Base-by-base conservation (phyloP, 2,329 filamentous ascomycete genomes). In the Ascochyta viciae-villosae region DNA sequence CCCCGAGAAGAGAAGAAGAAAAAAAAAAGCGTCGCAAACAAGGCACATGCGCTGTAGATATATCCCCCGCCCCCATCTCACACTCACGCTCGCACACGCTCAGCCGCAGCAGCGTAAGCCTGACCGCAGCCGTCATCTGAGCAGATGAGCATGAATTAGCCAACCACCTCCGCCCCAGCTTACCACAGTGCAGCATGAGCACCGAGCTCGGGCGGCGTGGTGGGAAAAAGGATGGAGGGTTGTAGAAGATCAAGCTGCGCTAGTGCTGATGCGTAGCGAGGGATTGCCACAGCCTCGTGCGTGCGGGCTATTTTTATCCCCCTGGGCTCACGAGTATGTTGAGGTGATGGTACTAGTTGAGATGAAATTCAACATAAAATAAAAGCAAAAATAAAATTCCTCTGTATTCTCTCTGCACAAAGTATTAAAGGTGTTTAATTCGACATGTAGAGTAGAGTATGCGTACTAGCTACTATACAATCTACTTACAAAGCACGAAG, bases 91-190 rank as follows among this genome's bases (percentile, higher is more conserved):
- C 41, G 12, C 38, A 31, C 46, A 49, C 33, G 37, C 42, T 47
- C 51, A 54, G 51, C 51, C 51, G 39, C 51, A 54, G 39, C 33
- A 44, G n/a, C 35, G 51, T 49, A 54, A 44, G 51, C 41, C 41
- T 50, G 35, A 46, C 47, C 31, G 42, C 53, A 50, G 52, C 42
- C 23, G 41, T 37, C 16, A 15, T 15, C 12, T 10, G 19, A 19
- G 6, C 39, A 9, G 34, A 8, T 22, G 33, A 24, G 50, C 42
- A 35, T 15, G 33, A 16, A 15, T 16, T 7, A 34, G 37, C 46
- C 52, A 27, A 50, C 50, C 13, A 40, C 19, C 8, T 8, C 9
- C 23, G 6, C 7, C 26, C 10, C 16, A 41, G 52, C 52, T 39
- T 37, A 50, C 42, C 19, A 38, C 12, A 22, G 33, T 29, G 12